Evolutionary conservation across 257 asterid genomes (phyloP).

Genomic region (Nicotiana tomentosiformis): DNA sequence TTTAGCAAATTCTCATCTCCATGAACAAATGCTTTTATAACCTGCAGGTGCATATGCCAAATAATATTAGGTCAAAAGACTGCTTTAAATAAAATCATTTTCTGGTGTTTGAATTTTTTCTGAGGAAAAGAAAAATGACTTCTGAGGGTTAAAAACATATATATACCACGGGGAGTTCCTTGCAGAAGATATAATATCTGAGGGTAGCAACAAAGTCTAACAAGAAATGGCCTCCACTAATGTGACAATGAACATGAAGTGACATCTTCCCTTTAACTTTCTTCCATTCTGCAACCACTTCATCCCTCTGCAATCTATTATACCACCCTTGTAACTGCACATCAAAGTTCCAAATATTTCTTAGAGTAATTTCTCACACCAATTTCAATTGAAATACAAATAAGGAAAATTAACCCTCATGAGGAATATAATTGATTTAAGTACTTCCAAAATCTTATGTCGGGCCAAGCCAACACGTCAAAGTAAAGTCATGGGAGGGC

Average conservation of each 20-base stretch:
- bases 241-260: slow-evolving; percentile 91
- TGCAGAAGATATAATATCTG: slow-evolving; percentile 78
- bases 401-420: not conserved
- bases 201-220: slow-evolving; percentile 59
- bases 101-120: too few species aligned
- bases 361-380: not conserved
- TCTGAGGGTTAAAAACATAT: too few species aligned
- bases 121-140: too few species aligned
- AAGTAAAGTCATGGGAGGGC: not conserved
- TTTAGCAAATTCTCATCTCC: slow-evolving; percentile 63
- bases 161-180: slow-evolving; percentile 78
- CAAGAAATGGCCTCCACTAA: slow-evolving; percentile 84
- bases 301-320: slow-evolving; percentile 77
- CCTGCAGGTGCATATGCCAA: slow-evolving; percentile 28
- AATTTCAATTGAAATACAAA: not conserved
- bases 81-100: too few species aligned
- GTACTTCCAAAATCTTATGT: not conserved
- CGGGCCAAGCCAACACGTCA: not conserved
- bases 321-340: slow-evolving; percentile 94
- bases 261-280: slow-evolving; percentile 79
- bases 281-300: slow-evolving; percentile 96
- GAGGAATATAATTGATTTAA: not conserved
- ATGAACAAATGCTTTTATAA: slow-evolving; percentile 74
- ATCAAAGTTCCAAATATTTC: not conserved
- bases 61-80: not conserved